Evolutionary conservation across 805 yeast species (phyloP), one percentile per base, ranked within the genome.

Genomic region (Blastobotrys peoriensis): DNA sequence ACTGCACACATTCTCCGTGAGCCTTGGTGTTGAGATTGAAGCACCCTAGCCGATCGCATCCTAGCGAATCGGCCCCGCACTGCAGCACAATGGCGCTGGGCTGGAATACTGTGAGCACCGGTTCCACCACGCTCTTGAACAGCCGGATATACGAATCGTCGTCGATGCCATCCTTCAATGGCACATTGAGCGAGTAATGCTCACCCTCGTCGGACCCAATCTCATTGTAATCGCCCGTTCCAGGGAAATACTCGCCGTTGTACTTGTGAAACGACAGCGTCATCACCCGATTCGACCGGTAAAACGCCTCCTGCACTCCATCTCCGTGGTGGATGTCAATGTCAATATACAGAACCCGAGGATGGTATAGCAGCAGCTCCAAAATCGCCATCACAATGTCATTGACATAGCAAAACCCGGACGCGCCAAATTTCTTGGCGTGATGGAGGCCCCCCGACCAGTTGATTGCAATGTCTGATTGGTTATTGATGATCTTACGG

Each of bases 51-150:
- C 95, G 76, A 69, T 93, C 99, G 35, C 97, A 96, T 34, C 95
- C 87, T 41, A 93, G 72, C 1, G 98, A 89, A 63, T 93, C 99
- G 22, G 97, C 98, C 39, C 99, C 99, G 70, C 97, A 88, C 66
- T 93, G 99, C 52, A 89, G 77, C n/a, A 93, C 96, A 49, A 93
- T 83, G 0, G 95, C 97, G 5, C 94, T 79, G 1, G 99, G 99
- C 65, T 86, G 95, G 66, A 84, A 93, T 47, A 81, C 78, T 36
- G 79, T 74, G 51, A 94, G 84, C 35, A 88, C 75, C 2, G 97
- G 98, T 63, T 88, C 96, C 55, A 94, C 81, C 39, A 93, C 77
- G 15, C 93, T 80, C 66, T 81, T 85, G 61, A 62, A 79, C 65
- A 54, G 77, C 63, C 53, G 70, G 36, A 64, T 53, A 62, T 81